Percentiles rank a stretch among this genome's conserved stretches.
These are phyloP conservation scores for Thuja plicata DNA, from an alignment of 83 land plant species.

Conservation along the genomic window DNA sequence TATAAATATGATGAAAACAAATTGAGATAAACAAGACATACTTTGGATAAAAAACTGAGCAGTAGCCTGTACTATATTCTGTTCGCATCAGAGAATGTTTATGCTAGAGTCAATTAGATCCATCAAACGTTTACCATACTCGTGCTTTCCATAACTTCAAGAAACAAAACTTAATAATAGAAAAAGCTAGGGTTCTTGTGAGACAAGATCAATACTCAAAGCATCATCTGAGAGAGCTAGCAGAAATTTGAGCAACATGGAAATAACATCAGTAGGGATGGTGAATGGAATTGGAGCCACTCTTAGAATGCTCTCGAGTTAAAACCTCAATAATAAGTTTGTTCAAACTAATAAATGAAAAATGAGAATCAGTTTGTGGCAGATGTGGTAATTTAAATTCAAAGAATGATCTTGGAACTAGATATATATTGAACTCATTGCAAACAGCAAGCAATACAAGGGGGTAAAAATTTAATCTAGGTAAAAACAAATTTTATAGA, in stretches of 20 bases:
- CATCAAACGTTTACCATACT: not conserved
- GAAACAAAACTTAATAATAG: not conserved
- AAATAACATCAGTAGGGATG: not conserved
- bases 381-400: no score
- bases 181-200: no score
- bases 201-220: no score
- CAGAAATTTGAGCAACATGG: not conserved
- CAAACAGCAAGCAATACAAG: not conserved
- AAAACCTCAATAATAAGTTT: not conserved
- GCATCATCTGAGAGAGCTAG: not conserved
- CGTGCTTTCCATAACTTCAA: not conserved
- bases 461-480: not conserved
- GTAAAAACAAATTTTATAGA: no score
- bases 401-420: not conserved
- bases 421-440: not conserved
- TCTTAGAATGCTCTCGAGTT: not conserved
- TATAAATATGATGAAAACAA: no score
- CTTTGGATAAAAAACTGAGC: not conserved
- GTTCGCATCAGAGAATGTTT: not conserved
- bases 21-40: not conserved
- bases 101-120: not conserved
- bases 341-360: not conserved
- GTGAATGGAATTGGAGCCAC: not conserved
- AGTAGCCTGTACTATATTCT: no score
- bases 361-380: not conserved